Conservation (phyloP, 108 stramenopile species). For the Cyclotella sp. region DNA sequence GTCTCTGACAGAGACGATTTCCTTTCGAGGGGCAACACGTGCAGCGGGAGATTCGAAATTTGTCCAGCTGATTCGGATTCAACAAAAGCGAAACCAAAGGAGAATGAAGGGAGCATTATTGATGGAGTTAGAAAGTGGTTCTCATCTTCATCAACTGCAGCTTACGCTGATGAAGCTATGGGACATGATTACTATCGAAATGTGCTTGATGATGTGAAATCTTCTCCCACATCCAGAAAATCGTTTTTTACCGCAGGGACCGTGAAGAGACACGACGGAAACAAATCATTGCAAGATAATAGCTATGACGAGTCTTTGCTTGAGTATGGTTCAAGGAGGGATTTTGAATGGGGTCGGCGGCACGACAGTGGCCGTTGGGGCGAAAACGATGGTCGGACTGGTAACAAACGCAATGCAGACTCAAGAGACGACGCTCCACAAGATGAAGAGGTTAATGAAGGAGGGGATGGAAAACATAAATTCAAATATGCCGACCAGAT, state of each 20-base stretch:
- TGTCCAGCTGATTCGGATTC: neutral
- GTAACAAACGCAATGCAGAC: neutral
- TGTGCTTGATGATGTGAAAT: neutral
- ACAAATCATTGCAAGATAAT: neutral
- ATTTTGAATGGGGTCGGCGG: neutral
- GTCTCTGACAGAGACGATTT: neutral
- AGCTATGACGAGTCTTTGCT: neutral
- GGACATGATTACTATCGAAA: constrained; percentile 12
- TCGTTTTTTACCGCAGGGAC: too few relatives aligned
- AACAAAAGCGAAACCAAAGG: neutral
- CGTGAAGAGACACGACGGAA: neutral
- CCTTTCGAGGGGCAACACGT: neutral
- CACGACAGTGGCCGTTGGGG: neutral
- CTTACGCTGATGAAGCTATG: neutral
- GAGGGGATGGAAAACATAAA: constrained; percentile 6
- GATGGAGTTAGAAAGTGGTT: constrained; percentile 8
- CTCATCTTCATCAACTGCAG: neutral
- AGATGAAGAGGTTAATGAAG: neutral
- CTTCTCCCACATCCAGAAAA: neutral
- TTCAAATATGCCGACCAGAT: neutral
- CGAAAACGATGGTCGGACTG: neutral
- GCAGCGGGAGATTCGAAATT: neutral
- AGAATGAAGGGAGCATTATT: neutral
- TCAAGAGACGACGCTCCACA: neutral
- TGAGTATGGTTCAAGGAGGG: neutral